These are phyloP conservation scores for Lathyrus oleraceus DNA, from an alignment of 306 rosid genomes.

Conservation along the genomic window DNA sequence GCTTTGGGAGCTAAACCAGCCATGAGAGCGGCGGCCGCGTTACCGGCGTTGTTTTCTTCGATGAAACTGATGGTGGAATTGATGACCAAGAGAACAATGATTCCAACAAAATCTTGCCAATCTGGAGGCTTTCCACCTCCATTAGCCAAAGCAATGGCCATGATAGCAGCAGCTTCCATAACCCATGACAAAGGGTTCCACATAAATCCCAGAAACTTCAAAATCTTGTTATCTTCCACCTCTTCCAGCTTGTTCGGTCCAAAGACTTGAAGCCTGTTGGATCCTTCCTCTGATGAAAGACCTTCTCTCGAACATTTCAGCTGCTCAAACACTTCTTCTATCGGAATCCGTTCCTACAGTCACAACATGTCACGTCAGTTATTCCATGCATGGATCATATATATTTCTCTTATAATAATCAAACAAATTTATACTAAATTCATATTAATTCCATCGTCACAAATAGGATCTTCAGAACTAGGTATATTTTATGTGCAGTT, in stretches of 20 bases:
- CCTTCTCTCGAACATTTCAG: conserved; percentile 87
- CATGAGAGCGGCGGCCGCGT: conserved; percentile 99
- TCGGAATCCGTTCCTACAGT: conserved; percentile 70
- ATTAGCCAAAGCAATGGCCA: conserved; percentile 90
- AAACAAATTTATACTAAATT: not conserved
- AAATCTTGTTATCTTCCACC: conserved; percentile 78
- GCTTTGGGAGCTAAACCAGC: conserved; percentile 98
- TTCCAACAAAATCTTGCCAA: conserved; percentile 95
- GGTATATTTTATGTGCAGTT: too few species aligned
- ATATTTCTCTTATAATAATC: not conserved
- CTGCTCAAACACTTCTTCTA: conserved; percentile 84
- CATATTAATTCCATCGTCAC: too few species aligned
- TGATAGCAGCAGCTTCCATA: conserved; percentile 97
- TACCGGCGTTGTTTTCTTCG: conserved; percentile 96
- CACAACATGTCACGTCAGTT: too few species aligned
- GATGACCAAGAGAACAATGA: conserved; percentile 56
- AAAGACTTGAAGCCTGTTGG: conserved; percentile 72
- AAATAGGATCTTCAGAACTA: too few species aligned
- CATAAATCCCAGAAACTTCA: conserved; percentile 94
- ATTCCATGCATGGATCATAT: not conserved
- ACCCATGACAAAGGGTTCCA: conserved; percentile 99
- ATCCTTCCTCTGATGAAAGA: conserved; percentile 77
- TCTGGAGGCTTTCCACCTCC: conserved; percentile 88
- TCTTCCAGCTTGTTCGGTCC: conserved; percentile 97
- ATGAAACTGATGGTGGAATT: conserved; percentile 94